Evolutionary conservation across 805 yeast species (phyloP), one percentile per base, ranked within the genome.

Genomic region (Zygotorulaspora chibaensis): DNA sequence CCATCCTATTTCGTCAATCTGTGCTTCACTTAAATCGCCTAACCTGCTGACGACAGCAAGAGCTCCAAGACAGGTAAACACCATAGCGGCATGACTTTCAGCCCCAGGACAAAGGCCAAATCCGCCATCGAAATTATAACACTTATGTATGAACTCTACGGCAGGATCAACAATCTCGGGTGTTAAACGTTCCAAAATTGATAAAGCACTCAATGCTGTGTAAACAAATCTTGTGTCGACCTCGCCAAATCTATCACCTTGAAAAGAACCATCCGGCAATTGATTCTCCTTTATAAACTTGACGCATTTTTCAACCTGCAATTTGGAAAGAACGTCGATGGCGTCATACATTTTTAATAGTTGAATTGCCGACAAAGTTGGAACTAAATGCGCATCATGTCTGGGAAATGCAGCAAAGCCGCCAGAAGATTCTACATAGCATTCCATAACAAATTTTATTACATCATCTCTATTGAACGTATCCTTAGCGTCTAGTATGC

Each of bases 51-150:
- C 73, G 9, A 93, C 83, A 2, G 89, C 85, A 38, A 93, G 69
- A 0, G 95, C 75, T 0, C 84, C 98, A 1, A 93, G 62, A 51
- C 96, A 89, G 0, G 95, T 87, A 57, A 88, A 89, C 0, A 83
- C 85, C 63, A 87, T 96, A 0, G 96, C 97, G 1, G 96, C 83
- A 65, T 93, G 99, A 38, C 91, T 81, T 64, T 93, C 99, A 0
- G 96, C 91, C 0, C 96, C 96, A 0, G 99, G 98, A 8, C 80
- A 80, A 66, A 87, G 71, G 0, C 99, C 99, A 71, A 85, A 93
- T 0, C 95, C 96, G 3, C 99, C 99, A 62, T 93, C 99, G 61
- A 88, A 91, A 63, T 93, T 93, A 51, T 76, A 83, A 65, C 99
- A 93, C 30, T 61, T 59, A 42, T 75, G 54, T 1, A 91, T 77